phyloP scores from a whole-genome alignment of 306 rosid species.

The Potentilla sterilis region DNA sequence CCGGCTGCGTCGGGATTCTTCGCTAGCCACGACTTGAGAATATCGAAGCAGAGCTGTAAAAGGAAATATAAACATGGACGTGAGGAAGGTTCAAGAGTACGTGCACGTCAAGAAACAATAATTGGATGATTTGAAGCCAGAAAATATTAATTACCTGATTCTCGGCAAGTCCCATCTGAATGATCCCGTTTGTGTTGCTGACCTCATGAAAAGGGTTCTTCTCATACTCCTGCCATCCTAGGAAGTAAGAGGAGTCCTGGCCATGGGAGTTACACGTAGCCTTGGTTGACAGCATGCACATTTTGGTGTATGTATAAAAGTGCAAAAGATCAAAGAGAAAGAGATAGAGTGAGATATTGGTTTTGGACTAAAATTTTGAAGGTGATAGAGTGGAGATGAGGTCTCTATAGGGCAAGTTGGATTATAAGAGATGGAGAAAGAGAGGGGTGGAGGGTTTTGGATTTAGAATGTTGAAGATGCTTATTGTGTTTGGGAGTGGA shows the following conservation, averaged over 20 bases:
- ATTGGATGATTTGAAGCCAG: not conserved
- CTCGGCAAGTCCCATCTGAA: conserved; percentile 99
- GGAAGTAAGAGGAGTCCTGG: conserved; percentile 95
- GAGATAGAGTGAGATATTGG: conserved; percentile 18
- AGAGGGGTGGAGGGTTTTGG: conserved; percentile 6
- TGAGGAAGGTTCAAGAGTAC: not conserved
- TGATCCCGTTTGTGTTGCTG: conserved; percentile 76
- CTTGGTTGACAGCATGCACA: conserved; percentile 64
- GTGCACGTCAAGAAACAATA: not conserved
- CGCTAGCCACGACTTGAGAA: conserved; percentile 71
- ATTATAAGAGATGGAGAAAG: not conserved
- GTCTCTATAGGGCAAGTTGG: conserved; percentile 20
- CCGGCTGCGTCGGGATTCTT: conserved; percentile 73
- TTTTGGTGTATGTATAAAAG: conserved; percentile 27
- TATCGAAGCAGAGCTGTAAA: conserved; percentile 80
- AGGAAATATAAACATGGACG: not conserved
- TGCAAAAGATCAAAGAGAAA: not conserved
- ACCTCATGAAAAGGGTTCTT: conserved; percentile 66
- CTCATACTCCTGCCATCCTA: conserved; percentile 93
- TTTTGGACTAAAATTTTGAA: conserved; percentile 26
- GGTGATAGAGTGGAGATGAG: conserved; percentile 31
- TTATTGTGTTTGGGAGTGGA: conserved; percentile 32
- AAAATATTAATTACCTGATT: conserved; percentile 57
- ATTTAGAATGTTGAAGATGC: conserved; percentile 23
- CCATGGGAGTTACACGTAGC: conserved; percentile 89